Base-by-base conservation (phyloP, 352 stramenopile genomes). In the Albugo candida region DNA sequence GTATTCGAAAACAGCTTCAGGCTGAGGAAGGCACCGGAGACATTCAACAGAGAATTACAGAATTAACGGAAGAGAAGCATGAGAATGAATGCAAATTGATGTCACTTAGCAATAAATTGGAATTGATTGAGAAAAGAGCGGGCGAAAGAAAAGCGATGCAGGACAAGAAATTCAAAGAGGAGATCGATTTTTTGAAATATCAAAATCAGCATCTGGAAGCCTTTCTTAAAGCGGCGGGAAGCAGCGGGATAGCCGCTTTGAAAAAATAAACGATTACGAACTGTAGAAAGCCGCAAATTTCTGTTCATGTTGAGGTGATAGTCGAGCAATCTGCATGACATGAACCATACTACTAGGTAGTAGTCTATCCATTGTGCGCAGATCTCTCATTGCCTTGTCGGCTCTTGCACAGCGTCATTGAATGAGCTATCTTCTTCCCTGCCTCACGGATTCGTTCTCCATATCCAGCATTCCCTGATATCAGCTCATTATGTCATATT, bases 161-260 rank as follows among this genome's bases (percentile, higher is more conserved):
- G 50, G 83, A 96, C 58, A 95, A 96, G 58, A 91, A 89, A 48
- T 86, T 83, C 51, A 95, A 96, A 48, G 86, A 96, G 53, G 83
- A 96, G 51, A 64, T 96, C 37, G 84, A 94, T 51, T 96, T 96
- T 50, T 70, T 97, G 45, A 96, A 95, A 61, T 95, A 97, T 64
- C 85, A 96, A 58, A 81, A 82, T 31, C 83, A 96, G 58, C 85
- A 97, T 55, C 65, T 96, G n/a, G 89, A 97, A 48, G 75, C 80
- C 11, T 97, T 96, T 58, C 70, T 96, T 42, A 95, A 95, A 59
- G 84, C 76, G 8, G 74, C 77, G 10, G 74, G 75, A 31, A 70
- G 72, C 13, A 61, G 73, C n/a, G 24, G 24, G 24, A 8, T 31
- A 31, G 24, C 24, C 8, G 3, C 24, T 31, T 8, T 31, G 8